Conservation (phyloP, 306 rosid species). For the Quercus agrifolia region DNA sequence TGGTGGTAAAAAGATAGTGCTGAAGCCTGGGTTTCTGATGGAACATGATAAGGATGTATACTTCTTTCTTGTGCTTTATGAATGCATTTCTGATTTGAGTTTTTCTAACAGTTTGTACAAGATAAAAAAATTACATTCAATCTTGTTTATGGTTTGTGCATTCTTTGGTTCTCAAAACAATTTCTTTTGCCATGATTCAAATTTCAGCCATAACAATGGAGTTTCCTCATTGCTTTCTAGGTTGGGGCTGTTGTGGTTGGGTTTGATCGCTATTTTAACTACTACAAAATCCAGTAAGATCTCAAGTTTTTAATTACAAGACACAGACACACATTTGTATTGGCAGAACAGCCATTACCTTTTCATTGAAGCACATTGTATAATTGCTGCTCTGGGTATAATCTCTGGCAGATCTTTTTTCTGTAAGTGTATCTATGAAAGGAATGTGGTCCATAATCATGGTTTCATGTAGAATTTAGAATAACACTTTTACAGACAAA, state of each 20-base stretch:
- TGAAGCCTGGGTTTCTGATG: constrained; percentile 92
- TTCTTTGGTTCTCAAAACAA: not conserved
- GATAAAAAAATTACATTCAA: not conserved
- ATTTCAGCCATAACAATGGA: constrained; percentile 10
- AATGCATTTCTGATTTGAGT: not conserved
- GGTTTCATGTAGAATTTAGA: not conserved
- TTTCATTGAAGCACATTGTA: constrained; percentile 8
- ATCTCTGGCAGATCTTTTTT: not conserved
- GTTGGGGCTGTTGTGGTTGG: constrained; percentile 99
- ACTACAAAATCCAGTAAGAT: constrained; percentile 96
- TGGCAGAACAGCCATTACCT: not conserved
- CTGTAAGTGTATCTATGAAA: not conserved
- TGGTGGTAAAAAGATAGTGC: constrained; percentile 87
- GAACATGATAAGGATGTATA: constrained; percentile 84
- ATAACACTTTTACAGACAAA: not conserved
- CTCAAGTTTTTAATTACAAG: not conserved
- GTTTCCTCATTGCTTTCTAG: constrained; percentile 36
- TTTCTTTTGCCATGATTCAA: not conserved
- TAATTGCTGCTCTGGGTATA: constrained; percentile 14
- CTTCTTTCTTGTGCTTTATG: constrained; percentile 25
- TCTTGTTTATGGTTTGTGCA: not conserved
- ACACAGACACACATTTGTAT: constrained; percentile 17
- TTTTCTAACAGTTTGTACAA: not conserved
- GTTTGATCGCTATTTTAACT: constrained; percentile 96
- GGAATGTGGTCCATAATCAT: not conserved